A percentile compares a stretch with the other conserved stretches of the same genome.
Conservation (phyloP, 1,284 basidiomycete genomes). For the Ustilago lituana region DNA sequence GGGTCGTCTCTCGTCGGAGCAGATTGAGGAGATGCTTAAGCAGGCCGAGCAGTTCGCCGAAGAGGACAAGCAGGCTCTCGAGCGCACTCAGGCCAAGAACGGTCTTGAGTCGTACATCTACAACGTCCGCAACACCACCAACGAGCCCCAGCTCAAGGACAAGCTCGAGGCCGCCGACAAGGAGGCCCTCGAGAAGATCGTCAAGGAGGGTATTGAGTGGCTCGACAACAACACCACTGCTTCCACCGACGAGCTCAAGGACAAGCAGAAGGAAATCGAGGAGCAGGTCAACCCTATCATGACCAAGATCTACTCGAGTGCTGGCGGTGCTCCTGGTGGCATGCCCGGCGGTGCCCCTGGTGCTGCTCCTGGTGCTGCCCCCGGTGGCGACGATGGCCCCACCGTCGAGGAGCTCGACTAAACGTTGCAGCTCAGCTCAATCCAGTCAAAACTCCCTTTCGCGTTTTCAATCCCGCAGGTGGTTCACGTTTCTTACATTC, state of each 20-base stretch:
- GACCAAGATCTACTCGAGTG: constrained; percentile 83
- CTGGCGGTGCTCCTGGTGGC: constrained; percentile 73
- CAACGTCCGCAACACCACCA: constrained; percentile 85
- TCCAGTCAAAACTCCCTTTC: constrained; percentile 9
- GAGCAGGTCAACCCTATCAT: constrained; percentile 90
- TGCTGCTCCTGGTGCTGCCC: constrained; percentile 55
- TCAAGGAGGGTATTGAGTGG: constrained; percentile 88
- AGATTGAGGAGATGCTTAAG: constrained; percentile 89
- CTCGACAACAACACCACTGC: constrained; percentile 89
- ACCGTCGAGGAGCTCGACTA: constrained; percentile 85
- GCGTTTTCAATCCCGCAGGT: constrained; percentile 15
- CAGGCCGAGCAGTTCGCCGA: constrained; percentile 78
- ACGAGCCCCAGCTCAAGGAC: constrained; percentile 69
- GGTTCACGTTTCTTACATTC: constrained; percentile 28
- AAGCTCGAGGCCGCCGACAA: constrained; percentile 92
- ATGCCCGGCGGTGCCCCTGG: constrained; percentile 70
- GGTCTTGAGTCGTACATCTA: constrained; percentile 89
- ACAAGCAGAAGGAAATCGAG: constrained; percentile 96
- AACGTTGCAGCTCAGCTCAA: constrained; percentile 20
- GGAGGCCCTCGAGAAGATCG: constrained; percentile 81
- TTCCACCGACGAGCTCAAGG: constrained; percentile 94
- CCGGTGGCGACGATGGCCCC: constrained; percentile 76
- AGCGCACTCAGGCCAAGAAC: constrained; percentile 83
- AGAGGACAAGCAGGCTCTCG: constrained; percentile 71
- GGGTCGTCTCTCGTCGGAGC: constrained; percentile 96